Percentiles rank a stretch among this genome's conserved stretches.
Conservation (phyloP, 202 grass and related monocot genomes). For the Musa balbisiana region DNA sequence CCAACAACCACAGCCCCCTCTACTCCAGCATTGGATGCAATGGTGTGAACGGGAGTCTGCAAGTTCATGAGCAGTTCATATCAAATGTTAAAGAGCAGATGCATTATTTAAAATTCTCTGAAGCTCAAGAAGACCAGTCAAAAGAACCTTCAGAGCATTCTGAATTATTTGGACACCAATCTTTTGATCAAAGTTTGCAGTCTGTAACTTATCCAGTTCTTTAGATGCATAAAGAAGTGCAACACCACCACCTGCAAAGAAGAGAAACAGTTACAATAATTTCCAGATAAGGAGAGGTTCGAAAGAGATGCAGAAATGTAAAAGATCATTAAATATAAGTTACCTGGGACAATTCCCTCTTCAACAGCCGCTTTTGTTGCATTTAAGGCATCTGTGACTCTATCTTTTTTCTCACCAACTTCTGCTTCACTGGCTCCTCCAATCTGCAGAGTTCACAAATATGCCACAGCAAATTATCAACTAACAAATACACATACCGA, state of each 20-base stretch:
- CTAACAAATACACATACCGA: conserved; percentile 2
- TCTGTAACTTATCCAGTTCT: conserved; percentile 70
- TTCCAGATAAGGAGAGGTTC: neutral
- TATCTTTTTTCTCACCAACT: conserved; percentile 84
- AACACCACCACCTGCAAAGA: conserved; percentile 74
- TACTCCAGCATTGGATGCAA: conserved; percentile 84
- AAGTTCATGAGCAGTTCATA: conserved; percentile 1
- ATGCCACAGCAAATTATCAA: neutral
- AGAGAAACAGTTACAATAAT: neutral
- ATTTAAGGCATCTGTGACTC: conserved; percentile 86
- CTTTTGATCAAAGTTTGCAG: conserved; percentile 93
- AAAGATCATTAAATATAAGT: neutral
- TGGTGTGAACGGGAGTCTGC: conserved; percentile 79
- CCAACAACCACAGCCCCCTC: conserved; percentile 90
- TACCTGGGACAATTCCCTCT: conserved; percentile 93
- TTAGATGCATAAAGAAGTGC: conserved; percentile 98
- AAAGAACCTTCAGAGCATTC: conserved; percentile 80
- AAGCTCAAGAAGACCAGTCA: neutral
- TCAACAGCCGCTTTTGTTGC: conserved; percentile 90
- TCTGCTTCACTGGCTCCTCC: conserved; percentile 81
- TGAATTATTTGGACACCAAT: conserved; percentile 99
- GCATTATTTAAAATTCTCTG: conserved; percentile 1
- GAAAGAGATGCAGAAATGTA: neutral
- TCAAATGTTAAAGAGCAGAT: neutral
- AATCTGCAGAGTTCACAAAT: conserved; percentile 40